Base-by-base conservation (phyloP, 2,329 filamentous ascomycete species). In the Colletotrichum cuscutae region DNA sequence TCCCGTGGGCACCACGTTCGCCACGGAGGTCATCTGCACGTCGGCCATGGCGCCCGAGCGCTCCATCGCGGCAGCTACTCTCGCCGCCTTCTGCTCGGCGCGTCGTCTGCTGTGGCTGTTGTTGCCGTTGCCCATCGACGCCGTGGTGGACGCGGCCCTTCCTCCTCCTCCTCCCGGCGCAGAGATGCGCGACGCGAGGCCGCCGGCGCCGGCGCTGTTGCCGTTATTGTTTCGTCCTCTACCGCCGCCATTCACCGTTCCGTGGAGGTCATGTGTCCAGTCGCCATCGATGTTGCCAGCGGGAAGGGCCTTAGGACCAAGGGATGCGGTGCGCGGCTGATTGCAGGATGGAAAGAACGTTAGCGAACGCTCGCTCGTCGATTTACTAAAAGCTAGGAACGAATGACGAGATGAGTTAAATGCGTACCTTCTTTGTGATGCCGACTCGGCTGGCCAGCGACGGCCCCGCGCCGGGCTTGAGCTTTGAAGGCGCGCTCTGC, bases 401-500 rank as follows among this genome's bases (percentile, higher is more conserved):
- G 5, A 22, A 28, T 8, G 8, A 53, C 7, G 4, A n/a, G 42
- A 19, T 22, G 42, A 66, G 12, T 35, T 35, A 54, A 61, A 6
- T 71, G 74, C 78, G 69, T 86, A 91, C 91, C 89, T 95, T 95
- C 89, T 95, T 95, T 78, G 89, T 90, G 62, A 95, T 87, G 52
- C 93, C 93, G 71, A 93, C 91, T 80, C 93, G 89, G 82, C 91
- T 93, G 68, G 93, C 90, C 63, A 95, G 88, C 3, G 90, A 90
- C 77, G 90, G 85, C 64, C 87, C 85, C 63, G 80, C 78, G 69
- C 80, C 79, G 73, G 83, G 80, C 78, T 85, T 89, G 70, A 84
- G 79, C 71, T 82, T 87, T 56, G 83, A 82, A 7, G 89, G 88
- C 52, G 91, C 87, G 78, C 89, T 92, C 65, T 88, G 82, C 42